phyloP scores from a whole-genome alignment of 2,329 filamentous ascomycete genomes.

The Sporothrix curviconia region DNA sequence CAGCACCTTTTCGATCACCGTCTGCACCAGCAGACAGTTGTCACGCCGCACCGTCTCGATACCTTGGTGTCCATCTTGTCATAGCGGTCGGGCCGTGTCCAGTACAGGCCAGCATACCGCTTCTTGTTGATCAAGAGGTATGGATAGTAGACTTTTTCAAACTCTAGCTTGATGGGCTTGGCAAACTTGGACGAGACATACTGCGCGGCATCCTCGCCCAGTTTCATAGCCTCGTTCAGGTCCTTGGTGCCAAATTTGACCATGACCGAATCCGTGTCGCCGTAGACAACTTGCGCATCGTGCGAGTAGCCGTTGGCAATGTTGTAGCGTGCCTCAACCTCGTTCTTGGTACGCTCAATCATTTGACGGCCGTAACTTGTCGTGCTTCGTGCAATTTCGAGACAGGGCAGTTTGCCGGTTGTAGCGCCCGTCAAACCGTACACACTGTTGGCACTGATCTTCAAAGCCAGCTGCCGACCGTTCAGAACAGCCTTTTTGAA shows the following conservation, averaged over 20 bases:
- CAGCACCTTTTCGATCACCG: constrained; percentile 92
- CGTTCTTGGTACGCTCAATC: constrained; percentile 97
- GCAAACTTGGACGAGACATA: constrained; percentile 88
- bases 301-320: constrained; percentile 92
- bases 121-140: constrained; percentile 99
- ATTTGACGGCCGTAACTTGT: constrained; percentile 96
- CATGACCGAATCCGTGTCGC: constrained; percentile 99
- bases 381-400: constrained; percentile 92
- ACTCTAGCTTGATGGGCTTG: constrained; percentile 97
- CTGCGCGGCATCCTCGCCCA: constrained; percentile 86
- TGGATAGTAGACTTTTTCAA: constrained; percentile 98
- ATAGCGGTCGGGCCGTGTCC: constrained; percentile 88
- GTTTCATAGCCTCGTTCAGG: constrained; percentile 80
- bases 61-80: constrained; percentile 99
- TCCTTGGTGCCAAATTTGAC: constrained; percentile 94
- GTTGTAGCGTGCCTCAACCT: constrained; percentile 83
- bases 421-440: constrained; percentile 96
- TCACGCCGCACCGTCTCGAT: constrained; percentile 97
- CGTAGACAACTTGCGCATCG: constrained; percentile 95
- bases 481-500: constrained; percentile 98
- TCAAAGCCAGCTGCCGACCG: constrained; percentile 91
- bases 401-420: constrained; percentile 88
- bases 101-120: constrained; percentile 94
- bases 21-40: constrained; percentile 92
- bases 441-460: constrained; percentile 94